Conservation (phyloP, 192 early-diverging fungal species). For the Backusella sp. region DNA sequence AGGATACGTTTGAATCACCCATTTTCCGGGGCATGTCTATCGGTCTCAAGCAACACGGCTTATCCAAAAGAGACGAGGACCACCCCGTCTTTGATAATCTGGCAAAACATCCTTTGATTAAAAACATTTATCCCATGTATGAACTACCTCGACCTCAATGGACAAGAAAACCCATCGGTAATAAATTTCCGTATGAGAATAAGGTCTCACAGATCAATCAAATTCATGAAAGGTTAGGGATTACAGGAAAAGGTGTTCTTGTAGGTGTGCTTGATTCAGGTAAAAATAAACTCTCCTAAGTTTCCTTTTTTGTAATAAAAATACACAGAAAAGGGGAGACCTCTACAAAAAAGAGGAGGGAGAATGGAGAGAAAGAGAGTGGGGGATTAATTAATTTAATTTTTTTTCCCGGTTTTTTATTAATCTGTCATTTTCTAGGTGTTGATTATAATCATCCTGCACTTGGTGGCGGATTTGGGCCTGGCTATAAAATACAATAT, state of each 20-base stretch:
- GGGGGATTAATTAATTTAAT: background rate
- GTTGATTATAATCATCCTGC: conserved; percentile 65
- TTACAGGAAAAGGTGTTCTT: conserved; percentile 60
- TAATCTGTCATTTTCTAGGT: conserved; percentile 6
- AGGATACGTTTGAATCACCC: conserved; percentile 10
- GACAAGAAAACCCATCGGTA: background rate
- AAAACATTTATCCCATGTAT: conserved; percentile 30
- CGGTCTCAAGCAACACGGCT: background rate
- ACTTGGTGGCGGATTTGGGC: conserved; percentile 64
- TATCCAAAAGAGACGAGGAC: background rate
- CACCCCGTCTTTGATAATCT: conserved; percentile 8
- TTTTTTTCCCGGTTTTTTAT: background rate
- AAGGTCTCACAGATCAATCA: conserved; percentile 48
- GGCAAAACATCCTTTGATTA: background rate
- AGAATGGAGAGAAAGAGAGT: background rate
- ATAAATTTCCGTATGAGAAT: conserved; percentile 18
- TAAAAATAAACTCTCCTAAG: conserved; percentile 7
- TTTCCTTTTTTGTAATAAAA: background rate
- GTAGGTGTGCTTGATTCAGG: conserved; percentile 68
- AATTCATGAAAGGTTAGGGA: conserved; percentile 45
- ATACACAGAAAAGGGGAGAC: background rate
- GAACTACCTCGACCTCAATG: conserved; percentile 14
- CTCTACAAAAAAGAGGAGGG: background rate
- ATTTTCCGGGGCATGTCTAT: conserved; percentile 16
- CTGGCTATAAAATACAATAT: conserved; percentile 55